These are phyloP conservation scores for Trametes coccinea DNA, from an alignment of 768 basidiomycete species.

Conservation along the genomic window DNA sequence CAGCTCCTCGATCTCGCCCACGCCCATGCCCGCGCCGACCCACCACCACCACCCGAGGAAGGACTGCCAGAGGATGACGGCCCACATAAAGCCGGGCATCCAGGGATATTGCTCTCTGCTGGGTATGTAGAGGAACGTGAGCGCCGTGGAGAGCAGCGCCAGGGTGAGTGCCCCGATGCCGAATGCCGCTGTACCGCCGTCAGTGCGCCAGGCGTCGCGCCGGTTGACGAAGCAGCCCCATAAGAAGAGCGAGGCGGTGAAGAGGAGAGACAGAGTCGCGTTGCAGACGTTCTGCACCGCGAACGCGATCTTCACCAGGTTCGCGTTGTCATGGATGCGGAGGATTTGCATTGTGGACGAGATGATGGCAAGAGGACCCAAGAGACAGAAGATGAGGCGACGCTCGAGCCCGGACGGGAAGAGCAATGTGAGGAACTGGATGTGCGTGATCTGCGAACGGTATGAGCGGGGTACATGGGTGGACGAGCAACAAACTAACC, in stretches of 20 bases:
- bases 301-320: slow-evolving; percentile 56
- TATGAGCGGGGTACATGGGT: not conserved
- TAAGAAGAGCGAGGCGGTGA: slow-evolving; percentile 83
- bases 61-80: slow-evolving; percentile 94
- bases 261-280: slow-evolving; percentile 92
- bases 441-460: slow-evolving; percentile 79
- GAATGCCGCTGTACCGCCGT: slow-evolving; percentile 95
- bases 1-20: slow-evolving; percentile 68
- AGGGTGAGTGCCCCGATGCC: slow-evolving; percentile 81
- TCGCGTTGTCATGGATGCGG: slow-evolving; percentile 46
- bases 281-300: slow-evolving; percentile 94
- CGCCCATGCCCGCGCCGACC: slow-evolving; percentile 90
- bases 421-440: slow-evolving; percentile 93
- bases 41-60: slow-evolving; percentile 99
- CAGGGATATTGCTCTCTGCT: slow-evolving; percentile 84
- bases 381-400: slow-evolving; percentile 77
- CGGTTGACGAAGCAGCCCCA: slow-evolving; percentile 95
- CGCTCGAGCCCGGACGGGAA: slow-evolving; percentile 92
- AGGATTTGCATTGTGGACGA: slow-evolving; percentile 85
- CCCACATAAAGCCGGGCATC: slow-evolving; percentile 89
- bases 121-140: slow-evolving; percentile 88
- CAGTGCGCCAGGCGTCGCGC: slow-evolving; percentile 90
- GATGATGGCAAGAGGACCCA: slow-evolving; percentile 85
- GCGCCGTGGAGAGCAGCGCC: slow-evolving; percentile 79
- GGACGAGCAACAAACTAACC: slow-evolving; percentile 44